These are phyloP conservation scores for Sporisorium iseilematis-ciliati DNA, from an alignment of 1,284 basidiomycete genomes.

Conservation along the genomic window DNA sequence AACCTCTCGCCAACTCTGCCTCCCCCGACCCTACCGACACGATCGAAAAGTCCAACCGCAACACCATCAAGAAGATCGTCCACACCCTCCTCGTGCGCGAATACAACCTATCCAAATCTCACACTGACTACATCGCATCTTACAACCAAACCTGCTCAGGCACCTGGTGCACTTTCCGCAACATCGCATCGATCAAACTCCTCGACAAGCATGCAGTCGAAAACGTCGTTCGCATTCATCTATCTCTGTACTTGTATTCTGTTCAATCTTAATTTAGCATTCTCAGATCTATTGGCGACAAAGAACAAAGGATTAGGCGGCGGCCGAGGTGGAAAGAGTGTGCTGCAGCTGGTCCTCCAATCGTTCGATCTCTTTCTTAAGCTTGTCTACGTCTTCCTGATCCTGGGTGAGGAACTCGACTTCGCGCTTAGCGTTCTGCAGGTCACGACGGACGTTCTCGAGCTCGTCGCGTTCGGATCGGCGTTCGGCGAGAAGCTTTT, in stretches of 20 bases:
- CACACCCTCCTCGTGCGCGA: conserved; percentile 39
- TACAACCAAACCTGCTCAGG: conserved; percentile 58
- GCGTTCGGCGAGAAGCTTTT: conserved; percentile 24
- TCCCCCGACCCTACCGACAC: conserved; percentile 3
- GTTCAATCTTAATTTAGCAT: conserved; percentile 15
- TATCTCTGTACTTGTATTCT: conserved; percentile 47
- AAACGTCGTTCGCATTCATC: conserved; percentile 40
- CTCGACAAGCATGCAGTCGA: conserved; percentile 41
- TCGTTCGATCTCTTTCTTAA: conserved; percentile 39
- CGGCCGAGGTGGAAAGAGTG: conserved; percentile 4
- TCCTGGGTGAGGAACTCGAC: conserved; percentile 38
- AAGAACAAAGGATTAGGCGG: conserved; percentile 7
- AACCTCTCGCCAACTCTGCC: neutral
- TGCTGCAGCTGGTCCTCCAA: conserved; percentile 34
- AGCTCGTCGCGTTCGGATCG: conserved; percentile 33
- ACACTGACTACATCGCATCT: conserved; percentile 55
- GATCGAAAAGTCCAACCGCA: conserved; percentile 43
- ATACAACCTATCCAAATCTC: conserved; percentile 30
- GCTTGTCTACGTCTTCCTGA: conserved; percentile 42
- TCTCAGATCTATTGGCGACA: neutral
- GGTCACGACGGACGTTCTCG: conserved; percentile 29
- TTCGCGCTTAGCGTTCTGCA: conserved; percentile 51
- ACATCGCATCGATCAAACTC: conserved; percentile 17
- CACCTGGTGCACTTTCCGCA: conserved; percentile 53
- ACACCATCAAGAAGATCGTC: conserved; percentile 46